A percentile compares a stretch with the other conserved stretches of the same genome.
Conservation (phyloP, 441 rosid species). For the Gossypium laxum region DNA sequence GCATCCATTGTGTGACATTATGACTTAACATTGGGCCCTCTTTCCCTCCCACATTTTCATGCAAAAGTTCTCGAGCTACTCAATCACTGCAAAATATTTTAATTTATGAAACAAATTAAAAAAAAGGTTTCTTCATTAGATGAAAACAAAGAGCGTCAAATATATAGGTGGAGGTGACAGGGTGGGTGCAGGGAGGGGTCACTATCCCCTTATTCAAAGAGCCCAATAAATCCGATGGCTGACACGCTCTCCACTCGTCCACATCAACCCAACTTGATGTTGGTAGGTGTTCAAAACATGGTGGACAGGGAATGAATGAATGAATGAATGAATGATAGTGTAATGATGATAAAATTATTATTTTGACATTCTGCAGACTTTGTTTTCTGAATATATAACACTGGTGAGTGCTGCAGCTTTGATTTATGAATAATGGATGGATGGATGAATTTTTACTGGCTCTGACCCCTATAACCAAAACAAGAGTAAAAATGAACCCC, state of each 20-base stretch:
- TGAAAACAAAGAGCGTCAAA: slow-evolving; percentile 18
- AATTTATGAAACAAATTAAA: neutral
- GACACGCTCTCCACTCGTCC: slow-evolving; percentile 9
- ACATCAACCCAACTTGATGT: slow-evolving; percentile 10
- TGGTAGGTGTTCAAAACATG: slow-evolving; percentile 24
- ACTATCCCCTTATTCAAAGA: neutral
- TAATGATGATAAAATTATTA: slow-evolving; percentile 48
- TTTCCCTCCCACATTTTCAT: slow-evolving; percentile 19
- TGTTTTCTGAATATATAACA: neutral
- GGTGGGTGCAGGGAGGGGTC: neutral
- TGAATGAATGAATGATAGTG: slow-evolving; percentile 29
- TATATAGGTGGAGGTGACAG: neutral
- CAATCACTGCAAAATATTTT: slow-evolving; percentile 21
- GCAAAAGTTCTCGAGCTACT: slow-evolving; percentile 44
- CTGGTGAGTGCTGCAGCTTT: neutral
- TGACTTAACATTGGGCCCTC: slow-evolving; percentile 15
- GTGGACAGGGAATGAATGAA: slow-evolving; percentile 13
- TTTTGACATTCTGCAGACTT: slow-evolving; percentile 30
- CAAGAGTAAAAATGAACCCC: neutral
- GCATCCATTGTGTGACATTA: slow-evolving; percentile 9
- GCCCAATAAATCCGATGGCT: slow-evolving; percentile 28
- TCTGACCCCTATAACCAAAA: neutral
- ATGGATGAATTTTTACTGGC: slow-evolving; percentile 3
- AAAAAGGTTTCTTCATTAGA: neutral
- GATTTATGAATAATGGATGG: slow-evolving; percentile 9